Evolutionary conservation across 352 stramenopile genomes (phyloP).

Genomic region (Pythium sukuiense): DNA sequence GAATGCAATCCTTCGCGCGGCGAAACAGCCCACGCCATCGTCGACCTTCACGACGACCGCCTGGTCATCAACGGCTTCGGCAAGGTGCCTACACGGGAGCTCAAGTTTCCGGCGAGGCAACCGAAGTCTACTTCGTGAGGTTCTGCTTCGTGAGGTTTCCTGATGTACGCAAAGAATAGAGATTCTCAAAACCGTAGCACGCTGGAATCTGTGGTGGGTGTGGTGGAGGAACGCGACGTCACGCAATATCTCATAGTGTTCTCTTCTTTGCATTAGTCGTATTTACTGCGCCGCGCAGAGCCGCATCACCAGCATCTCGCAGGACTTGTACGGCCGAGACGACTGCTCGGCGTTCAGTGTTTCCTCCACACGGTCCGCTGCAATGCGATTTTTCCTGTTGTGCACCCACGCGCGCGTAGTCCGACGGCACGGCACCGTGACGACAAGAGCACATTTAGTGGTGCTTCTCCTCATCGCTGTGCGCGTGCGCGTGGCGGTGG

Average conservation of each 20-base stretch:
- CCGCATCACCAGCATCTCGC: neutral
- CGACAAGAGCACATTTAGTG: constrained; percentile 38
- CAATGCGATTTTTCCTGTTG: neutral
- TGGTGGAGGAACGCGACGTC: neutral
- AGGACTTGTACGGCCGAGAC: neutral
- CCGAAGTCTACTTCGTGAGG: neutral
- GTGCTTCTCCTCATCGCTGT: constrained; percentile 52
- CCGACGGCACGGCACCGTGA: neutral
- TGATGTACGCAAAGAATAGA: neutral
- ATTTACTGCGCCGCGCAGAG: neutral
- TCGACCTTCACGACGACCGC: constrained; percentile 56
- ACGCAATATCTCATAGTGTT: constrained; percentile 6
- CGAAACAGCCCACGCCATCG: constrained; percentile 61
- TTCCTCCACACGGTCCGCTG: neutral
- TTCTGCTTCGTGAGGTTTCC: constrained; percentile 1
- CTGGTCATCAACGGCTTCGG: constrained; percentile 57
- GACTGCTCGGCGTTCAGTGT: neutral
- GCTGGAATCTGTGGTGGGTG: neutral
- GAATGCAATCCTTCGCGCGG: constrained; percentile 44
- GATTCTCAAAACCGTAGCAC: neutral
- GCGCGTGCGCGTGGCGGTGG: constrained; percentile 58
- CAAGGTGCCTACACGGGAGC: constrained; percentile 57
- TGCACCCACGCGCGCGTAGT: neutral
- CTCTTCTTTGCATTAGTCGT: constrained; percentile 26
- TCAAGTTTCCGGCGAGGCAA: constrained; percentile 38